Evolutionary conservation across 148 eudicot genomes (phyloP).

Genomic region (Cornus suecica): DNA sequence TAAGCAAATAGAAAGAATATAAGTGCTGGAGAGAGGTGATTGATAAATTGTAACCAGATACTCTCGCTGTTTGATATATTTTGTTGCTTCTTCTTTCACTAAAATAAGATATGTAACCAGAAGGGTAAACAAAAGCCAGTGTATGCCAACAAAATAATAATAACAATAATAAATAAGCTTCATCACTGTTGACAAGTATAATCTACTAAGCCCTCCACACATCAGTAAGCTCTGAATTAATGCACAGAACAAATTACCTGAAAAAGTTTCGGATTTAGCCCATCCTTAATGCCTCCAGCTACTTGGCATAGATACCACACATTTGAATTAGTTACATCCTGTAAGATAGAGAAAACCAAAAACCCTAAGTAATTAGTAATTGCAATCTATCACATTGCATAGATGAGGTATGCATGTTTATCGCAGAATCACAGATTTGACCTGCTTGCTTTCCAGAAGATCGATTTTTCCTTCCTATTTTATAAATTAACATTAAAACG

Average conservation of each 20-base stretch:
- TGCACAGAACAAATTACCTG: conserved; percentile 38
- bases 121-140: neutral
- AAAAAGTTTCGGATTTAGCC: conserved; percentile 38
- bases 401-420: neutral
- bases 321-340: conserved; percentile 88
- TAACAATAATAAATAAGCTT: too few species aligned
- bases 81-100: neutral
- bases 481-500: conserved; percentile 4
- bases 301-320: conserved; percentile 81
- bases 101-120: neutral
- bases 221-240: neutral
- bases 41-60: too few species aligned
- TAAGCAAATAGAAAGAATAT: neutral
- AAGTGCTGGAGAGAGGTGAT: neutral
- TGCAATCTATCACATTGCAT: neutral
- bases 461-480: conserved; percentile 88
- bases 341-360: conserved; percentile 15
- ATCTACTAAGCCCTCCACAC: neutral
- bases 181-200: neutral
- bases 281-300: conserved; percentile 69
- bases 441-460: conserved; percentile 81
- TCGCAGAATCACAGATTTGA: conserved; percentile 12
- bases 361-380: conserved; percentile 1
- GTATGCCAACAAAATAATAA: neutral
- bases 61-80: too few species aligned